Percentiles rank a stretch among this genome's conserved stretches.
Evolutionary conservation across 2,329 filamentous ascomycete species (phyloP).

Genomic region (Exophiala sp.): DNA sequence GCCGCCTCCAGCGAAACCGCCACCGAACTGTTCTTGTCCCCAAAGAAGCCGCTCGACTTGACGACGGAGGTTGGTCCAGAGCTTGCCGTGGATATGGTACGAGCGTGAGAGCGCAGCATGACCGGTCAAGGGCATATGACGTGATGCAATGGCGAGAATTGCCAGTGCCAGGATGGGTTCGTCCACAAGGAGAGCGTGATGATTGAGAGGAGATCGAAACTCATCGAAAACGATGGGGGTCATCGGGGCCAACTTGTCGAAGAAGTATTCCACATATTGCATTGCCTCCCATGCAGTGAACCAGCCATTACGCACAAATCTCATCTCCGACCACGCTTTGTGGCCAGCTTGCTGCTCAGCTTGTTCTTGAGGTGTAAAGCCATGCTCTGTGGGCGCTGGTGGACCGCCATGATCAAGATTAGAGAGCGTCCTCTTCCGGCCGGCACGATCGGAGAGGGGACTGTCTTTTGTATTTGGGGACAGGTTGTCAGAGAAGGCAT

Average conservation of each 20-base stretch:
- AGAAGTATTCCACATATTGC: conserved; percentile 93
- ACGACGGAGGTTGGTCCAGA: conserved; percentile 89
- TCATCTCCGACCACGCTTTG: conserved; percentile 83
- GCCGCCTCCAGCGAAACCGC: conserved; percentile 75
- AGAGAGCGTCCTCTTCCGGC: conserved; percentile 16
- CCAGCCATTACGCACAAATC: conserved; percentile 96
- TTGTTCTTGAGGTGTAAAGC: conserved; percentile 29
- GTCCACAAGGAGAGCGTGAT: conserved; percentile 75
- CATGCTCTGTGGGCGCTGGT: conserved; percentile 30
- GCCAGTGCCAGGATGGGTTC: conserved; percentile 93
- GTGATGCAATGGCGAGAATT: conserved; percentile 82
- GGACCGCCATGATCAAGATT: conserved; percentile 16
- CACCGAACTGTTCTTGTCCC: conserved; percentile 94
- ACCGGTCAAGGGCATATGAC: conserved; percentile 76
- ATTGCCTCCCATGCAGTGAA: conserved; percentile 92
- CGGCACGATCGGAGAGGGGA: conserved; percentile 17
- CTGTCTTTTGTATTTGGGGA: conserved; percentile 15
- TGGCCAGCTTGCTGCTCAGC: conserved; percentile 60
- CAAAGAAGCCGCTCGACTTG: conserved; percentile 96
- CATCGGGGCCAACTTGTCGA: conserved; percentile 82
- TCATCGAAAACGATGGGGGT: conserved; percentile 93
- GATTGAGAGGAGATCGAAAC: conserved; percentile 76
- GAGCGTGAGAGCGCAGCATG: conserved; percentile 79
- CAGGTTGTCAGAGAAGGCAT: conserved; percentile 19
- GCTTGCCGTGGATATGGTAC: conserved; percentile 87